Evolutionary conservation across 257 asterid species (phyloP), one percentile per base, ranked within the genome.

Genomic region (Rauvolfia tetraphylla): DNA sequence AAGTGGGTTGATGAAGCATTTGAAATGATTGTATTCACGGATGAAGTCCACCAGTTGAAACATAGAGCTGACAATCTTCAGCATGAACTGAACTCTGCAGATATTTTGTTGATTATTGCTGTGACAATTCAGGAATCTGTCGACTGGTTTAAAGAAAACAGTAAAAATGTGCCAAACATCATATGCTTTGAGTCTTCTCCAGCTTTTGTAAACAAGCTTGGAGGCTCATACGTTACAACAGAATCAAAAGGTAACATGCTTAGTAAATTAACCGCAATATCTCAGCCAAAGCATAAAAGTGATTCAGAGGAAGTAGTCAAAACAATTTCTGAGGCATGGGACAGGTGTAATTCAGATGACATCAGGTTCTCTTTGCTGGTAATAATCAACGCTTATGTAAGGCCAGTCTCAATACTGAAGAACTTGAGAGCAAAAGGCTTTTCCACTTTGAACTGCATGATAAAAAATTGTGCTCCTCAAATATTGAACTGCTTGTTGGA

Each of bases 351-450:
- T 80, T 84, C 98, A 14, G 97, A 95, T 82, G 98, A 90, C 77
- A 89, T 95, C 77, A 87, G 92, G 73, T 95, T 95, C 89, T 89
- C 92, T 80, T 81, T 95, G 87, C 71, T 95, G 78, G 90, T 95
- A 27, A 81, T 95, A 77, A 84, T 92, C 67, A 95, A 92, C 66
- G 92, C 98, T 51, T 95, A 90, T 78, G 83, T 95, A 83, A 86
- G 75, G 59, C 96, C 98, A 10, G 96, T 95, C 75, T 84, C 95
- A 18, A 68, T 79, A 6, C 84, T 94, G 68, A 70, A 95, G 87
- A 95, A 92, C 79, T 84, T 95, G 38, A 84, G 98, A 80, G 95
- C 98, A 36, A 95, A 92, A 81, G 98, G 98, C 46, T 87, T 95
- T 12, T 83, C 95, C 65, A 89, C 98, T 51, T 75, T 92, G 85